Evolutionary conservation across 2,329 filamentous ascomycete genomes (phyloP), one percentile per base, ranked within the genome.

Genomic region (Penicillium sp.): DNA sequence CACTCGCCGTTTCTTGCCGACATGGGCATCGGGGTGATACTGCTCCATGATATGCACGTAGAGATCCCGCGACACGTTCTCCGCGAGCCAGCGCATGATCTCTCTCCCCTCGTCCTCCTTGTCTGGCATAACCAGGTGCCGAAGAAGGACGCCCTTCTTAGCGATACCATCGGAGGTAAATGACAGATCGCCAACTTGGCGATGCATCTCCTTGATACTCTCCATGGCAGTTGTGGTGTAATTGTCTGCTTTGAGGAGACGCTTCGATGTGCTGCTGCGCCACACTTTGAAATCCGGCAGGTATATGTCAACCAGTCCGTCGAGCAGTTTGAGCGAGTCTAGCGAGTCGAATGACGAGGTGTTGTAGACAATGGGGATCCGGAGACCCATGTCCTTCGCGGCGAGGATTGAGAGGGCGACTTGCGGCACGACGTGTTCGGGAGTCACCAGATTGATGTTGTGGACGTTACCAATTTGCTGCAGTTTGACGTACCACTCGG

Each of bases 21-120:
- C 87, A 62, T 94, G 81, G 0, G 86, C 87, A 48, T 85, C 79
- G 0, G 87, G 87, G 47, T 81, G 81, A 58, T 93, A 93, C 65
- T 94, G 87, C 65, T 94, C 87, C 87, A 93, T 93, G 50, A 94
- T 83, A 59, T 94, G 84, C 44, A 93, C 78, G 64, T 90, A 91
- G 29, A 85, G 74, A 62, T 93, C 86, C 39, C 71, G 75, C 3
- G 84, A 87, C 2, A 94, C 75, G 36, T 88, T 78, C 18, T 77
- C 71, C 0, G 86, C 87, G 11, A 94, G 70, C 74, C 86, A 94
- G 46, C 70, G 74, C 73, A 94, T 84, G 44, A 94, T 93, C 47
- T 80, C 71, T 35, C 74, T 73, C 0, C 84, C 84, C 64, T 93
- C 87, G 13, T 78, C 78, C 57, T 86, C 84, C 54, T 82, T 80